These are phyloP conservation scores for Flaveria trinervia DNA, from an alignment of 129 eudicot species.

Conservation along the genomic window DNA sequence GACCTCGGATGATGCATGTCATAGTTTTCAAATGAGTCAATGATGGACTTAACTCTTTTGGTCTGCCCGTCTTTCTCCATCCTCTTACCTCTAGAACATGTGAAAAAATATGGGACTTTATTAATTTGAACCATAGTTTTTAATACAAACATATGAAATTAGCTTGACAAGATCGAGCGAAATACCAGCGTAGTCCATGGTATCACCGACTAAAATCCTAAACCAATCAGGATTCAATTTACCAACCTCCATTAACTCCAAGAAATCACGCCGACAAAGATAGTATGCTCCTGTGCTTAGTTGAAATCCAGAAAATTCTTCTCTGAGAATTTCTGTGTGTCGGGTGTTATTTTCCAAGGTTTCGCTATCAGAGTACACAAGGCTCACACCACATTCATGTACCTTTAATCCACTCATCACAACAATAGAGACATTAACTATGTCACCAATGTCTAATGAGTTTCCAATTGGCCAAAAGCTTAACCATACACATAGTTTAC, in stretches of 20 bases:
- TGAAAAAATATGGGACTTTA: not conserved
- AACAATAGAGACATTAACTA: too few species aligned
- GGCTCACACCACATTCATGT: too few species aligned
- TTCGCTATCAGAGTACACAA: conserved; percentile 1
- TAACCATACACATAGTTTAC: not conserved
- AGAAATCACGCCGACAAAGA: conserved; percentile 13
- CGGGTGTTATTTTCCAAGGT: not conserved
- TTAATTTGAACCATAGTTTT: not conserved
- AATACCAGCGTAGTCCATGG: conserved; percentile 14
- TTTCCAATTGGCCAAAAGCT: not conserved
- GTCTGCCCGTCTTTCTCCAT: conserved; percentile 24
- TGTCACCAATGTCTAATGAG: not conserved
- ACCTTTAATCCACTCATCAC: too few species aligned
- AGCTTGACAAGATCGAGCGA: not conserved
- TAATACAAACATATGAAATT: not conserved
- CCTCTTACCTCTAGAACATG: conserved; percentile 24
- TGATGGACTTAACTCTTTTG: not conserved
- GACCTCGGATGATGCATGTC: conserved; percentile 6
- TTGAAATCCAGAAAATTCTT: conserved; percentile 11
- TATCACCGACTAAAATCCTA: conserved; percentile 14
- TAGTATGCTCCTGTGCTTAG: conserved; percentile 13
- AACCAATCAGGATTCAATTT: conserved; percentile 8
- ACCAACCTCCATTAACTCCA: conserved; percentile 12
- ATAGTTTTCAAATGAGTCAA: not conserved
- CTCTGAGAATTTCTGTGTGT: not conserved